These are phyloP conservation scores for Parachaetomium inaequale DNA, from an alignment of 495 filamentous ascomycete genomes.

Conservation along the genomic window DNA sequence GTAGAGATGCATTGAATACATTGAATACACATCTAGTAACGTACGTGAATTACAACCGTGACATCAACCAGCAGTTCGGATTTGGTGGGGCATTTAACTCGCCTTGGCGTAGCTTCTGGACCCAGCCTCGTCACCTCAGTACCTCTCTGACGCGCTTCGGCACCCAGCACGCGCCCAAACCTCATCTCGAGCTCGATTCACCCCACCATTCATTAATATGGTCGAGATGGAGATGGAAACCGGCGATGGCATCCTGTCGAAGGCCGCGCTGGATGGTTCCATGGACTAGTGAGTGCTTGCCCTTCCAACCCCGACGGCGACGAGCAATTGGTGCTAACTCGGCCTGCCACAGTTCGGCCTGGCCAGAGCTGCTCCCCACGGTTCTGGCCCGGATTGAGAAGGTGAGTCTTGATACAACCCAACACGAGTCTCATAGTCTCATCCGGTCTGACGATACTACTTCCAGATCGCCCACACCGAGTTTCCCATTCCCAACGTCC, in stretches of 20 bases:
- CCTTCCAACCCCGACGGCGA: neutral
- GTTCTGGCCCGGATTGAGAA: constrained; percentile 43
- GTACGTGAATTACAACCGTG: too few relatives aligned
- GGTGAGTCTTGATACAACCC: constrained; percentile 20
- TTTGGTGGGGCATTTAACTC: neutral
- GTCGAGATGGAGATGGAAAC: constrained; percentile 43
- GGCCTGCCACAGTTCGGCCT: constrained; percentile 33
- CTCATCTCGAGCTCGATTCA: constrained; percentile 10
- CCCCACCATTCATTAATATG: constrained; percentile 28
- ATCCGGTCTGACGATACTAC: neutral
- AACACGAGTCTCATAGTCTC: neutral
- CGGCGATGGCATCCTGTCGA: constrained; percentile 62
- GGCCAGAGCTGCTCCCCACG: constrained; percentile 38
- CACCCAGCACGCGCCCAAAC: constrained; percentile 13
- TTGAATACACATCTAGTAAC: too few relatives aligned
- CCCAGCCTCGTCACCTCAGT: neutral
- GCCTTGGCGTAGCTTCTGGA: neutral
- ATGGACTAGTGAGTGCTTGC: constrained; percentile 60
- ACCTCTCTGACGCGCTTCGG: neutral
- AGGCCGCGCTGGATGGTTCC: constrained; percentile 60
- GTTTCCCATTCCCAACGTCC: constrained; percentile 45
- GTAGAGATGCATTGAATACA: too few relatives aligned
- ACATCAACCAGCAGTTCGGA: neutral
- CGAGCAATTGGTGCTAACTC: constrained; percentile 14
- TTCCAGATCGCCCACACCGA: constrained; percentile 40